These are phyloP conservation scores for Talaromyces sp. DNA, from an alignment of 2,329 filamentous ascomycete genomes.

Conservation along the genomic window DNA sequence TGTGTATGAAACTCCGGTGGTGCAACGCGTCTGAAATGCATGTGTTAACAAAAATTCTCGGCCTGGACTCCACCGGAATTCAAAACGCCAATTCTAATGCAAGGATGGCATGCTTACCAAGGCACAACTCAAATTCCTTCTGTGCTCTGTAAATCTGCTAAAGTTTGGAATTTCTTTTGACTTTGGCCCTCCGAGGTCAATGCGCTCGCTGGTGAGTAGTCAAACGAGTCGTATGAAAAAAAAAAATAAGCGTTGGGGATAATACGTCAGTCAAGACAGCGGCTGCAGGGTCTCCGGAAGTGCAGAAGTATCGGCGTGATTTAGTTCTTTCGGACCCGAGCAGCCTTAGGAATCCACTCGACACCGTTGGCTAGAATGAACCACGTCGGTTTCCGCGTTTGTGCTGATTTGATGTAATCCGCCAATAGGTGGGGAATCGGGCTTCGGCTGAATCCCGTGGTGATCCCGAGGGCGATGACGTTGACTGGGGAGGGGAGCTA, in stretches of 20 bases:
- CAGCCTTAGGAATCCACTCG: constrained; percentile 7
- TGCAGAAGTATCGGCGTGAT: background rate
- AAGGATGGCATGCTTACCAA: background rate
- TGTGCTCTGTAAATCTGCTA: background rate
- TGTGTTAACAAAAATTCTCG: constrained; percentile 8
- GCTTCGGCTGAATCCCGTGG: background rate
- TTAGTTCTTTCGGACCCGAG: background rate
- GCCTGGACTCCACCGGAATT: background rate
- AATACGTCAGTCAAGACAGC: constrained; percentile 10
- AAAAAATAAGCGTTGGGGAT: constrained; percentile 14
- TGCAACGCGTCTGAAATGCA: constrained; percentile 10
- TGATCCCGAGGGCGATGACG: background rate
- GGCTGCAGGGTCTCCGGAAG: background rate
- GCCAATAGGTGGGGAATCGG: background rate
- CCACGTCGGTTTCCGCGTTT: background rate
- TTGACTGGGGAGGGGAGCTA: background rate
- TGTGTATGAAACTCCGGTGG: constrained; percentile 4
- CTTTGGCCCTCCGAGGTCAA: too few relatives aligned
- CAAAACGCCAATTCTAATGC: background rate
- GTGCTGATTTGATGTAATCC: background rate
- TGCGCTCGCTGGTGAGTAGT: background rate
- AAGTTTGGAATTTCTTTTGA: background rate
- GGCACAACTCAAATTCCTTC: background rate
- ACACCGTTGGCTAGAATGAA: background rate
- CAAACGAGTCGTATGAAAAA: background rate